A percentile compares a stretch with the other conserved stretches of the same genome.
Conservation (phyloP, 148 eudicot species). For the Nepenthes mirabilis region DNA sequence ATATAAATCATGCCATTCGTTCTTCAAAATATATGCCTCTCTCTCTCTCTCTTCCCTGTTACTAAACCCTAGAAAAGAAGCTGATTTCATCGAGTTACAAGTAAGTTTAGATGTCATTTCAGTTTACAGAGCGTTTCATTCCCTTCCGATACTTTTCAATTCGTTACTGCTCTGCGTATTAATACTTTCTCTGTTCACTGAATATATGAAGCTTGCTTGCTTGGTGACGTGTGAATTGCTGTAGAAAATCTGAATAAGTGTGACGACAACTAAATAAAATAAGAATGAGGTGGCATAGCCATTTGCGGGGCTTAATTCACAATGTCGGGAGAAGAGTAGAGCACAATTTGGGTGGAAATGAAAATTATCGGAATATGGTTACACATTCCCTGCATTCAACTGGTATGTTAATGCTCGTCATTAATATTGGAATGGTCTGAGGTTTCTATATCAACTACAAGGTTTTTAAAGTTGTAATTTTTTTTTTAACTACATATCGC, state of each 20-base stretch:
- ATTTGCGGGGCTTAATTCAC: constrained; percentile 34
- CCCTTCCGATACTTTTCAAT: background rate
- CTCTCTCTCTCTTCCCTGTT: background rate
- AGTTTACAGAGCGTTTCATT: background rate
- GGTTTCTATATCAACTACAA: background rate
- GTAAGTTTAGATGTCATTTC: too few species aligned
- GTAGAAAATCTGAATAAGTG: too few species aligned
- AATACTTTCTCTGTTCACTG: background rate
- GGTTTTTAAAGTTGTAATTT: constrained; percentile 1
- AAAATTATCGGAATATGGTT: constrained; percentile 11
- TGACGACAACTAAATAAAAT: too few species aligned
- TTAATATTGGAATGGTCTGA: background rate
- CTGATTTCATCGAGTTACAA: background rate
- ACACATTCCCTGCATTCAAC: constrained; percentile 2
- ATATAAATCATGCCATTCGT: too few species aligned
- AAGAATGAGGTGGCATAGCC: constrained; percentile 42
- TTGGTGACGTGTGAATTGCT: too few species aligned
- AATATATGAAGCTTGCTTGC: too few species aligned
- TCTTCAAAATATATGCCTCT: too few species aligned
- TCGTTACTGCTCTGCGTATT: background rate
- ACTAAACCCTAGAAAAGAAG: background rate
- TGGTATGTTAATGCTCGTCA: constrained; percentile 1
- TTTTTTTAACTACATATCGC: background rate
- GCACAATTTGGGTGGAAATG: constrained; percentile 17
- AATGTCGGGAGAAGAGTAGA: constrained; percentile 43